Evolutionary conservation across 2,329 filamentous ascomycete genomes (phyloP), one percentile per base, ranked within the genome.

Genomic region (Ambrosiella cleistominuta): DNA sequence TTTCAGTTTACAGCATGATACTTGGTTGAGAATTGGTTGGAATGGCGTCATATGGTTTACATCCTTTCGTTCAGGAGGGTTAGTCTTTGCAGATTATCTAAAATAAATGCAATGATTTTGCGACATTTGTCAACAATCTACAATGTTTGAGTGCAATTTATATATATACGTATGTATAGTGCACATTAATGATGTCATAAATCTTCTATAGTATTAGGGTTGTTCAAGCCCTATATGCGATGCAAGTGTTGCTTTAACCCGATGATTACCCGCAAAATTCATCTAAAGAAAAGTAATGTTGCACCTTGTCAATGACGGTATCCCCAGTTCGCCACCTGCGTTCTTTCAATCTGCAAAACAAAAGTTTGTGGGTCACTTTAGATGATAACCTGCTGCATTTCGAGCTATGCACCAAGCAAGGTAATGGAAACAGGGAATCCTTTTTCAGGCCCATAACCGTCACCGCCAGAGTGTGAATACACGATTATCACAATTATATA

Each of bases 341-440:
- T 51, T 51, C 5, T 19, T 37, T 36, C 35, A 15, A 54, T 9
- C 36, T 11, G 12, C 38, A 37, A 36, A 35, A 54, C 38, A 38
- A 54, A 45, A 38, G 53, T 13, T 44, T 35, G 9, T 45, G 17
- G 15, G 36, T 47, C 47, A 7, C 40, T 47, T 47, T 56, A 8
- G 8, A 15, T 2, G 15, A 15, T 13, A 47, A 49, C 54, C 27
- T 56, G 54, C 54, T 45, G 39, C 40, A 42, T 3, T n/a, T 19
- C 19, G 38, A 57, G 37, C 56, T 49, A 57, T 57, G 56, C 38
- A 52, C 37, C 56, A 27, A 53, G 56, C 49, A 6, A 53, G 47
- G 56, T 57, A 57, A 57, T 53, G 49, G 37, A 7, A 57, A 57
- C 47, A 51, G 44, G 56, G 56, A 57, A 57, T 57, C 56, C 49